phyloP scores from a whole-genome alignment of 2,329 filamentous ascomycete genomes.

The Calonectria hongkongensis region DNA sequence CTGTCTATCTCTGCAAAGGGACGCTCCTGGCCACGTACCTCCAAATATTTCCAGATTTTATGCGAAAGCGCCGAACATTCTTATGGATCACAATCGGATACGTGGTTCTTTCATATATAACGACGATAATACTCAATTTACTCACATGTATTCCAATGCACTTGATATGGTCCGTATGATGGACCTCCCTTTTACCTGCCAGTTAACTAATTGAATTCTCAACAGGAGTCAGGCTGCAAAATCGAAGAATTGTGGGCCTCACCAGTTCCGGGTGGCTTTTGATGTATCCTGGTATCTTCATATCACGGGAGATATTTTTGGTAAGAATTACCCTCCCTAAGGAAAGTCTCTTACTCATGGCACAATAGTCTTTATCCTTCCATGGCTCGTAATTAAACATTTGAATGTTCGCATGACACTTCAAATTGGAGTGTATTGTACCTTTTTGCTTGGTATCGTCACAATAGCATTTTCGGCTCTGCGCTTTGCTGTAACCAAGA shows the following conservation, averaged over 20 bases:
- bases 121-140: background rate
- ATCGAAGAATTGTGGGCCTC: background rate
- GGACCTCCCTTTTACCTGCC: fast-evolving
- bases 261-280: background rate
- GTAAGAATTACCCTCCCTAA: background rate
- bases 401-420: background rate
- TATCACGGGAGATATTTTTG: background rate
- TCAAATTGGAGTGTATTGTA: background rate
- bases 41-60: constrained; percentile 4
- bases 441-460: background rate
- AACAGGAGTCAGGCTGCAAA: background rate
- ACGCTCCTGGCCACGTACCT: background rate
- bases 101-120: background rate
- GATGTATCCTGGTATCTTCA: constrained; percentile 5
- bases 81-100: background rate
- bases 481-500: background rate
- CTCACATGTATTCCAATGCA: background rate
- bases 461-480: background rate
- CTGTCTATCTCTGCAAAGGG: constrained; percentile 18
- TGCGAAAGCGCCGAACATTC: constrained; percentile 4
- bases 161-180: background rate
- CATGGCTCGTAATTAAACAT: background rate
- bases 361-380: background rate
- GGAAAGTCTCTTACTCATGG: background rate
- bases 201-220: too few relatives aligned